phyloP scores from a whole-genome alignment of 345 rosid species.

The Sonneratia alba region DNA sequence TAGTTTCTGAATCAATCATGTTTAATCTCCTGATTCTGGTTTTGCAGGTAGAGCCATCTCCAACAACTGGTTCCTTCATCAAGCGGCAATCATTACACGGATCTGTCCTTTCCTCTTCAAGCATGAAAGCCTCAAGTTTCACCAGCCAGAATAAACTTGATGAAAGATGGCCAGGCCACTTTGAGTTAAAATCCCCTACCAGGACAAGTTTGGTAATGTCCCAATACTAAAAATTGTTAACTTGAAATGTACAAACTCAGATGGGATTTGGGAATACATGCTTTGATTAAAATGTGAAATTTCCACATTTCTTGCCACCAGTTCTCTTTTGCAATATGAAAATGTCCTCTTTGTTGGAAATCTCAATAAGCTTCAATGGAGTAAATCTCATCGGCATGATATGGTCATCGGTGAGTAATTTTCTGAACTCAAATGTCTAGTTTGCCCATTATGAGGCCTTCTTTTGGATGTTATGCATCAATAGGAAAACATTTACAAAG shows the following conservation, averaged over 20 bases:
- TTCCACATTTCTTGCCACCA: background rate
- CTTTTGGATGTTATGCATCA: background rate
- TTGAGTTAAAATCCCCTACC: conserved; percentile 70
- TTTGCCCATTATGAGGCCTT: background rate
- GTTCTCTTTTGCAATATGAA: background rate
- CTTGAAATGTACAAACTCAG: background rate
- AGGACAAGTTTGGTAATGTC: conserved; percentile 61
- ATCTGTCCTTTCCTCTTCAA: conserved; percentile 25
- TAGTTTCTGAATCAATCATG: conserved; percentile 2
- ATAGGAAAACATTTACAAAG: background rate
- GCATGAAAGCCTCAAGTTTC: conserved; percentile 26
- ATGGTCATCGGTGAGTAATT: background rate
- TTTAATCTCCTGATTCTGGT: conserved; percentile 17
- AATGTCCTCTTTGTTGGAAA: background rate
- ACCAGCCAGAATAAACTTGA: conserved; percentile 26
- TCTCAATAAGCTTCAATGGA: background rate
- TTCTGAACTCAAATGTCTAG: background rate
- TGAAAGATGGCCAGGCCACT: conserved; percentile 44
- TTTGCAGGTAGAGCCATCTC: conserved; percentile 90
- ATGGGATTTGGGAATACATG: background rate
- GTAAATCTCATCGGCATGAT: background rate
- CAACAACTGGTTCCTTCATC: conserved; percentile 79
- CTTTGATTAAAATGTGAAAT: background rate
- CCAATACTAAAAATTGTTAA: background rate
- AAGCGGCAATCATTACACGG: conserved; percentile 48